These are phyloP conservation scores for Thymus quinquecostatus DNA, from an alignment of 257 asterid genomes.

Conservation along the genomic window DNA sequence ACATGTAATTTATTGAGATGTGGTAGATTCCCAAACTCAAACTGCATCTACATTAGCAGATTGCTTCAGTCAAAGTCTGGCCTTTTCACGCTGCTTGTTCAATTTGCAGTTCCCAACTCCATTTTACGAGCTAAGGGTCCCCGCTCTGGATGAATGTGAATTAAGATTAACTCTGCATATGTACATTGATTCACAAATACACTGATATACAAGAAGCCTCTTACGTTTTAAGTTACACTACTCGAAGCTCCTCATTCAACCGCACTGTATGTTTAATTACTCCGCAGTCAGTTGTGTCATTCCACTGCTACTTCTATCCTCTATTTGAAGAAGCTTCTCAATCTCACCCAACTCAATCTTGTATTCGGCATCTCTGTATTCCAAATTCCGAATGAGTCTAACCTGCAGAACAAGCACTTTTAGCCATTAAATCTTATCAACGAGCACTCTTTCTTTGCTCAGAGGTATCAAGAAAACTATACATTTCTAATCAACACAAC, in stretches of 20 bases:
- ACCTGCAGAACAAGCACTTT: conserved; percentile 47
- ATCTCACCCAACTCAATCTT: conserved; percentile 68
- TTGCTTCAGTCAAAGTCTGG: no score
- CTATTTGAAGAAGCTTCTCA: conserved; percentile 73
- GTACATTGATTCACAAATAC: background rate
- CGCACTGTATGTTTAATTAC: conserved; percentile 20
- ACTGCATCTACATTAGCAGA: no score
- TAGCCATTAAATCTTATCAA: background rate
- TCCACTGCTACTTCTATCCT: conserved; percentile 42
- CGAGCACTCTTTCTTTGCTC: background rate
- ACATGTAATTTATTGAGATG: no score
- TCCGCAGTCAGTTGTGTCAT: conserved; percentile 35
- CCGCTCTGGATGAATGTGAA: background rate
- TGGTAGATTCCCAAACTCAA: no score
- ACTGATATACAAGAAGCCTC: no score
- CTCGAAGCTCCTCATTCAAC: background rate
- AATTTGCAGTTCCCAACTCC: no score
- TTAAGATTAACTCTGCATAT: background rate
- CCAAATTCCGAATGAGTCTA: conserved; percentile 62
- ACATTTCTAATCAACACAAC: background rate
- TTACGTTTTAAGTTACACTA: background rate
- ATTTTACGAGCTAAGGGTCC: no score
- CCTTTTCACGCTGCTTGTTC: no score
- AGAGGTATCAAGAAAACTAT: background rate
- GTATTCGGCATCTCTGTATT: conserved; percentile 68